Evolutionary conservation across 306 rosid genomes (phyloP), one percentile per base, ranked within the genome.

Genomic region (Rosa persica): DNA sequence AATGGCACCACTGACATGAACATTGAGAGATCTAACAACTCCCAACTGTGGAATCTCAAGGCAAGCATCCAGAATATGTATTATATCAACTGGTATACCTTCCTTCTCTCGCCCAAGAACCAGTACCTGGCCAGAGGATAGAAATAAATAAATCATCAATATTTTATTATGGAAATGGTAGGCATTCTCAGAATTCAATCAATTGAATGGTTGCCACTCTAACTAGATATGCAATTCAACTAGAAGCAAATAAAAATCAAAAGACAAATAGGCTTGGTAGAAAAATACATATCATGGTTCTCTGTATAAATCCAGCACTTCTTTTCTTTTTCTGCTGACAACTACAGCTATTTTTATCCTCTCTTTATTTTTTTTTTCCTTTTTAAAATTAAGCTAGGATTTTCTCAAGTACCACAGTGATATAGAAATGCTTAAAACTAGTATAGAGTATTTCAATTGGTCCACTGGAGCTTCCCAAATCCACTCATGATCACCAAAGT

Each of bases 1-100:
- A 85, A 95, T 92, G 69, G 98, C 98, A 16, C 98, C 97, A 47
- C 98, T 92, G 85, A 92, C 98, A 72, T 95, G 98, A 77, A 95
- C 98, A 48, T 95, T 95, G 74, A 95, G 98, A 81, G 98, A 95
- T 86, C 97, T 89, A 71, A 95, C 96, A 27, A 95, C 96, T 54
- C 98, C 98, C 83, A 91, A 81, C 74, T 95, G 98, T 61, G 97
- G 98, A 75, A 95, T 92, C 89, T 95, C 98, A 23, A 92, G 64
- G 82, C 98, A 95, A 75, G 89, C 93, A 79, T 95, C 98, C 79
- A 95, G 78, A 84, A 89, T 78, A 84, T 92, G 98, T 64, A 95
- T 95, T 71, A 95, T 81, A 79, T 95, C 98, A 60, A 91, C 98
- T 0, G 98, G 98, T 82, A 95, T 86, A 57, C 98, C 98, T 81